Evolutionary conservation across 73 alveolate species (phyloP).

Genomic region (Symbiodinium pilosum): DNA sequence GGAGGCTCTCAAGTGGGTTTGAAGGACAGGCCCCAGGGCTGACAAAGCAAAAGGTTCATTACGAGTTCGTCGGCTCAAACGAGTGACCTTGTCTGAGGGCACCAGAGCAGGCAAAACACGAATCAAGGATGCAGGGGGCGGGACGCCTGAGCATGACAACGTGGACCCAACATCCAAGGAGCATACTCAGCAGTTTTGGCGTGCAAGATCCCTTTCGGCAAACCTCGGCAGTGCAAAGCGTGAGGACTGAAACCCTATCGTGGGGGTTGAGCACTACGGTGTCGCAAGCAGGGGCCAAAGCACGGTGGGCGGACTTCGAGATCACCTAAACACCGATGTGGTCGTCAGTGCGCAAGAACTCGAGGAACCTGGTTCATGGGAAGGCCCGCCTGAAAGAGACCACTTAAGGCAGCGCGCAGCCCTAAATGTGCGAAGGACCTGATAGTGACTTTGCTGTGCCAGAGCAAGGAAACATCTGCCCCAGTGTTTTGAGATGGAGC

Average conservation of each 20-base stretch:
- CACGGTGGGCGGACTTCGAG: not conserved
- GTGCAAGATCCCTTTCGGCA: not conserved
- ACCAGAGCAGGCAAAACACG: not conserved
- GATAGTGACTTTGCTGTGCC: not conserved
- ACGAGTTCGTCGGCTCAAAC: not conserved
- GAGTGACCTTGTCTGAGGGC: not conserved
- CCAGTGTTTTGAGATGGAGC: no score
- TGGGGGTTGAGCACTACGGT: not conserved
- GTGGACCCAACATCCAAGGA: not conserved
- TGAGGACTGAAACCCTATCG: not conserved
- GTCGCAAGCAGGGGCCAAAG: not conserved
- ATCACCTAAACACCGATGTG: not conserved
- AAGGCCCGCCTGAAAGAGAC: not conserved
- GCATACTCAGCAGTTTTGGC: not conserved
- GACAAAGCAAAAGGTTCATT: not conserved
- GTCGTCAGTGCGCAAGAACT: not conserved
- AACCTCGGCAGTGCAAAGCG: not conserved
- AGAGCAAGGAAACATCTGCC: not conserved
- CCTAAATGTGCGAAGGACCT: not conserved
- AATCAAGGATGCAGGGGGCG: not conserved
- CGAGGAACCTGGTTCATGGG: not conserved
- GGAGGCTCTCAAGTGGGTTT: not conserved
- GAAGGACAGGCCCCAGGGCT: not conserved
- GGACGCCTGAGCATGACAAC: not conserved
- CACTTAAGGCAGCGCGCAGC: not conserved